Percentiles rank a stretch among this genome's conserved stretches.
Conservation (phyloP, 345 rosid species). For the Populus simonii region DNA sequence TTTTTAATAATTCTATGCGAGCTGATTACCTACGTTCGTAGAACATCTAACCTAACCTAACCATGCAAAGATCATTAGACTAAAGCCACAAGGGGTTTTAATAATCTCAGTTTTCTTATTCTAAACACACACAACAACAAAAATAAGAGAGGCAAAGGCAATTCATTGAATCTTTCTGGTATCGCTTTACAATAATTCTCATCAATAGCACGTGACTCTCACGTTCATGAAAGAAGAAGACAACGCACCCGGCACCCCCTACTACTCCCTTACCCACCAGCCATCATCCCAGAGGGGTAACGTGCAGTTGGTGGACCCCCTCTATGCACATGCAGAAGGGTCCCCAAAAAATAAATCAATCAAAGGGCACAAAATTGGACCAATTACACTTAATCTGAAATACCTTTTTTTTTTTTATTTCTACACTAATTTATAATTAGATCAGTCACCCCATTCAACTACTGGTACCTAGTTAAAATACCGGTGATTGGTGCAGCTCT, state of each 20-base stretch:
- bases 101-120: background rate
- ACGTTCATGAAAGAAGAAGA: background rate
- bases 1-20: too few relatives aligned
- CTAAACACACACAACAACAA: too few relatives aligned
- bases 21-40: too few relatives aligned
- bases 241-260: background rate
- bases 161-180: background rate
- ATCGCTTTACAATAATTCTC: background rate
- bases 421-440: background rate
- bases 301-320: slow-evolving; percentile 10
- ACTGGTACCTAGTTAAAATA: background rate
- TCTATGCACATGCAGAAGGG: background rate
- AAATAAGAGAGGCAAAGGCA: background rate
- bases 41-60: too few relatives aligned
- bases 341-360: background rate
- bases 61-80: too few relatives aligned
- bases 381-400: background rate
- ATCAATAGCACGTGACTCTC: slow-evolving; percentile 10
- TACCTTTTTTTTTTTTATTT: background rate
- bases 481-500: background rate
- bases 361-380: background rate
- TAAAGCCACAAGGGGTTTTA: too few relatives aligned
- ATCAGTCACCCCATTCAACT: background rate
- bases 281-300: background rate
- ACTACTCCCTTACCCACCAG: background rate